Evolutionary conservation across 2,329 filamentous ascomycete species (phyloP).

Genomic region (Sarocladium oryzae): DNA sequence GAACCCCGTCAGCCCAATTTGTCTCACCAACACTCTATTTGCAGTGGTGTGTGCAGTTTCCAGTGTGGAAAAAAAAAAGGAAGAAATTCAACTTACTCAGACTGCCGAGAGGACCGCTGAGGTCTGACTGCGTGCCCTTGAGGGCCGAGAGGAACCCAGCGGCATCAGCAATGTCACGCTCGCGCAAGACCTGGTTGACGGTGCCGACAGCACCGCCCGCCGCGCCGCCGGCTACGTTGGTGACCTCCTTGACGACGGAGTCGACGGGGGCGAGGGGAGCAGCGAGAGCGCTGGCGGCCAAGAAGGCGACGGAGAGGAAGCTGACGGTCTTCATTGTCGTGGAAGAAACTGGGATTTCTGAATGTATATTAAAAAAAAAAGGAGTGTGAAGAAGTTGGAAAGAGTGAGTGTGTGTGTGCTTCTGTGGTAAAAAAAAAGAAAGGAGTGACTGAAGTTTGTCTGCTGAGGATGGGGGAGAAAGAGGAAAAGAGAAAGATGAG

Average conservation of each 20-base stretch:
- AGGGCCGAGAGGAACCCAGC: neutral
- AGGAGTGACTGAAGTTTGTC: neutral
- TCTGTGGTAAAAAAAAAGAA: neutral
- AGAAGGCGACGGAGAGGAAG: slow-evolving; percentile 12
- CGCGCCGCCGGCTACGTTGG: slow-evolving; percentile 10
- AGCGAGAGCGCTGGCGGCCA: slow-evolving; percentile 12
- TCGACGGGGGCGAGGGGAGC: slow-evolving; percentile 11
- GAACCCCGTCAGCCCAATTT: neutral
- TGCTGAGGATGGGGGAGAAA: neutral
- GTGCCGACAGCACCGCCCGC: neutral
- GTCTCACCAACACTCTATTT: no score
- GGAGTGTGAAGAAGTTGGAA: neutral
- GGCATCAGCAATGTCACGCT: slow-evolving; percentile 8
- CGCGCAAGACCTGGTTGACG: slow-evolving; percentile 5
- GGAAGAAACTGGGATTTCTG: no score
- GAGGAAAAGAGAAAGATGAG: neutral
- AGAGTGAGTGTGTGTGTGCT: neutral
- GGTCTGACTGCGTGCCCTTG: neutral
- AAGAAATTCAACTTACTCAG: neutral
- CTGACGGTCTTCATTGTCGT: slow-evolving; percentile 13
- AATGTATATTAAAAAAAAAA: no score
- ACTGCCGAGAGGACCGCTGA: neutral
- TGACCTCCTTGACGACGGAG: slow-evolving; percentile 8
- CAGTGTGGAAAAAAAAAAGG: no score
- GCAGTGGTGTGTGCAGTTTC: no score